Evolutionary conservation across 441 rosid genomes (phyloP).

Genomic region (Mallotus japonicus): DNA sequence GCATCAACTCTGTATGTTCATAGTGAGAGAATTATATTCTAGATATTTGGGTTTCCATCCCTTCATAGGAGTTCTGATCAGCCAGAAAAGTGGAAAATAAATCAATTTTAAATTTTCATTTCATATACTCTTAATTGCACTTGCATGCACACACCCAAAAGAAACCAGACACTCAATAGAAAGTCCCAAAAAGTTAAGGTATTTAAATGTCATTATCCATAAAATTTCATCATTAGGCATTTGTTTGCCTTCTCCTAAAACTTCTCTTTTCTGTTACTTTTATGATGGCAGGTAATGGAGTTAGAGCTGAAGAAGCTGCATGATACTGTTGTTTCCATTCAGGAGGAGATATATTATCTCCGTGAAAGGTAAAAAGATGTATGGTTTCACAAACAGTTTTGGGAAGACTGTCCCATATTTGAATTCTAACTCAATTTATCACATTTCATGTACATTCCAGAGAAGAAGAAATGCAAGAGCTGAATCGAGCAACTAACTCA

Average conservation of each 20-base stretch:
- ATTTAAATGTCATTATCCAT: neutral
- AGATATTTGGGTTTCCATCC: neutral
- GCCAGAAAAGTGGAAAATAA: neutral
- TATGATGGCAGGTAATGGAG: conserved; percentile 52
- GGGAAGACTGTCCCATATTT: neutral
- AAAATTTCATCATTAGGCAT: neutral
- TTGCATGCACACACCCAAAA: neutral
- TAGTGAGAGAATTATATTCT: too few species aligned
- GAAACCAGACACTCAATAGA: neutral
- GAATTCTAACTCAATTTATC: neutral
- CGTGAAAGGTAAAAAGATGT: conserved; percentile 59
- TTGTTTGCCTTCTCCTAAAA: too few species aligned
- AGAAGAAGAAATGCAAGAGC: conserved; percentile 75
- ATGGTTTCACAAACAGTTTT: neutral
- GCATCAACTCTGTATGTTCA: too few species aligned
- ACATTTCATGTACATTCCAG: conserved; percentile 32
- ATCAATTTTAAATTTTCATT: neutral
- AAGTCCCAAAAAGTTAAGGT: neutral
- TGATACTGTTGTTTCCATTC: conserved; percentile 56
- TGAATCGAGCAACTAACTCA: conserved; percentile 64
- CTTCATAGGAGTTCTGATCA: neutral
- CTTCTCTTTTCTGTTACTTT: neutral
- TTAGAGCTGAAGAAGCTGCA: conserved; percentile 73
- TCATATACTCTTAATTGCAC: neutral
- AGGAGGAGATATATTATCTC: conserved; percentile 77